Conservation (phyloP, 2,329 filamentous ascomycete species). For the Aspergillus transmontanensis region DNA sequence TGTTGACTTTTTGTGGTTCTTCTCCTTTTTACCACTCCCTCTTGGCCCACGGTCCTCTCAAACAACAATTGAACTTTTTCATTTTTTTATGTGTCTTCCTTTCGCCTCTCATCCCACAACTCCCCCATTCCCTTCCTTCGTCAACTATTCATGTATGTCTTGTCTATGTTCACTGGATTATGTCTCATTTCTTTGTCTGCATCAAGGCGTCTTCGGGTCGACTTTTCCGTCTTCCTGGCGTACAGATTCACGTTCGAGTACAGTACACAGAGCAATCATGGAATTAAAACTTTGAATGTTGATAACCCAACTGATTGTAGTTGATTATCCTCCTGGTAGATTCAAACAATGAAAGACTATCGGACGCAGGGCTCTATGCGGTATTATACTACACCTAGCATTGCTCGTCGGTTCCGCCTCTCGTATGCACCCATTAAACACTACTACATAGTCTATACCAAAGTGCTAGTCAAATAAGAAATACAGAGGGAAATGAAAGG, state of each 20-base stretch:
- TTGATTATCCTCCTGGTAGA: not conserved
- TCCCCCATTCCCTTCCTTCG: not conserved
- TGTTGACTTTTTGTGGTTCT: slow-evolving; percentile 6
- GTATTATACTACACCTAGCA: not conserved
- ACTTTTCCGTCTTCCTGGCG: slow-evolving; percentile 16
- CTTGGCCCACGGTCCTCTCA: slow-evolving; percentile 2
- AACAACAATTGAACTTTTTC: not conserved
- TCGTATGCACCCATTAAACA: not conserved
- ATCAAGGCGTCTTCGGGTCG: slow-evolving; percentile 24
- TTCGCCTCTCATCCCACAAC: not conserved
- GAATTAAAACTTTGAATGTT: slow-evolving; percentile 3
- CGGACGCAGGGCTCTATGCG: not conserved
- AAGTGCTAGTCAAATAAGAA: too few species aligned
- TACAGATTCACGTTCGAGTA: slow-evolving; percentile 17
- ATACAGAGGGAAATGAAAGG: too few species aligned
- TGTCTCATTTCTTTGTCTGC: slow-evolving; percentile 17
- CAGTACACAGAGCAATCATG: slow-evolving; percentile 13
- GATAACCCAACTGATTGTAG: not conserved
- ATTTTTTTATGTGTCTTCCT: slow-evolving; percentile 1
- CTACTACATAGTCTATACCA: too few species aligned
- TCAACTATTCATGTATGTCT: slow-evolving; percentile 10
- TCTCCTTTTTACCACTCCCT: slow-evolving; percentile 15
- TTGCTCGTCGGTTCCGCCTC: not conserved
- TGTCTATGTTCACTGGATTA: slow-evolving; percentile 4
- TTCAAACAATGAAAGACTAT: not conserved